Base-by-base conservation (phyloP, 257 asterid species). In the Knoxia roxburghii region DNA sequence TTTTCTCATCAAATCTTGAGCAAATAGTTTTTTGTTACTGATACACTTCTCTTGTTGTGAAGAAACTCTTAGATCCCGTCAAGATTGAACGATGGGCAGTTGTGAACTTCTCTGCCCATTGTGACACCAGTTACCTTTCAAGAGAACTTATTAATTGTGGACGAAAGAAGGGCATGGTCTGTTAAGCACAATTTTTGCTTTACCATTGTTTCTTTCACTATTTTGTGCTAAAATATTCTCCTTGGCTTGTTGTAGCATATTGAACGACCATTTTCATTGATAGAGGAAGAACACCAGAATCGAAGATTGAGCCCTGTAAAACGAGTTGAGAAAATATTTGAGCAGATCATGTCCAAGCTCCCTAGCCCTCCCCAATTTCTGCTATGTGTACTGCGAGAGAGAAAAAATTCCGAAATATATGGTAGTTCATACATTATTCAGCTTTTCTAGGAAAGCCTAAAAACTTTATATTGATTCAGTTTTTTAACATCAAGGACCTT, bases 301-400 rank as follows among this genome's bases (percentile, higher is more conserved):
- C 76, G 83, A 80, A 83, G 66, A 78, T 75, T 84, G 73, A 72
- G 87, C 65, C 84, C 99, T 46, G 80, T 82, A 29, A 69, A 67
- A 75, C 90, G 99, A 58, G 97, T 93, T 61, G 96, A 93, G 81
- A 84, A 71, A 84, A 93, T 93, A 95, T 81, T 88, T 72, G 91
- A 88, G 78, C 80, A 71, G 76, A 80, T 93, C 59, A 71, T 78
- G 84, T 77, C 79, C 65, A 93, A 81, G 81, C 77, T 90, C 43
- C 78, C 87, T 63, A 88, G 77, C 48, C 81, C 85, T 23, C 98
- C 98, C 61, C 81, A 85, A 65, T 85, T 93, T 76, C 81, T 93
- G 68, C 95, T 90, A 64, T 90, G 99, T 65, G 87, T 93, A 64
- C 78, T 93, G 83, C 89, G 96, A 45, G 96, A 88, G 76, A 82